A percentile compares a stretch with the other conserved stretches of the same genome.
Conservation (phyloP, 2,329 filamentous ascomycete genomes). For the Neofusicoccum kwambonambiense region DNA sequence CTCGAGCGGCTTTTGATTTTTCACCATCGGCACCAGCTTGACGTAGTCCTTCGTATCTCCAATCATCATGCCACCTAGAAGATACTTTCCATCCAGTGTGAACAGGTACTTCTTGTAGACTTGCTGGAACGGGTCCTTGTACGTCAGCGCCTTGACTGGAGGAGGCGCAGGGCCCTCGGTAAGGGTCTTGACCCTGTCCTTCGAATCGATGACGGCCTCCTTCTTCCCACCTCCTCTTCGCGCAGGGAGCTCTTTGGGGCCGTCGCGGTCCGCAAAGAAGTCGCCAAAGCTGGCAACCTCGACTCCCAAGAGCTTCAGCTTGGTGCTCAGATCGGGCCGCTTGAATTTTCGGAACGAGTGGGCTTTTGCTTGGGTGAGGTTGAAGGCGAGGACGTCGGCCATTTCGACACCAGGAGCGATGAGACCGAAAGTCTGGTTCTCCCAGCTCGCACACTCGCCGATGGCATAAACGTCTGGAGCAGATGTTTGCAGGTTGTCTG, state of each 20-base stretch:
- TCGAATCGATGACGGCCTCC: constrained; percentile 36
- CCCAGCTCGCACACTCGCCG: constrained; percentile 88
- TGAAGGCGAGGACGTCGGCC: constrained; percentile 88
- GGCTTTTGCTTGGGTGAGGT: constrained; percentile 77
- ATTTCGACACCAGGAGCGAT: constrained; percentile 90
- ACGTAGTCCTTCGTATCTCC: constrained; percentile 89
- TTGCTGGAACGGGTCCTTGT: constrained; percentile 82
- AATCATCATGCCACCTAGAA: constrained; percentile 97
- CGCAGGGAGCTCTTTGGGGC: constrained; percentile 70
- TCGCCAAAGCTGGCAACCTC: constrained; percentile 93
- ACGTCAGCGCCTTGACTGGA: constrained; percentile 78
- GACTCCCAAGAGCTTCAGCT: constrained; percentile 83
- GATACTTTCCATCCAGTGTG: constrained; percentile 82
- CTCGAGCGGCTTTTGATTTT: constrained; percentile 76
- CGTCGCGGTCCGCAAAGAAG: constrained; percentile 86
- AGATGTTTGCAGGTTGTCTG: constrained; percentile 67
- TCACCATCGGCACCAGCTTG: constrained; percentile 84
- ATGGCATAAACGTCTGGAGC: constrained; percentile 76
- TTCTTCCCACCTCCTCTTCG: constrained; percentile 50
- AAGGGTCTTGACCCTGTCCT: constrained; percentile 50
- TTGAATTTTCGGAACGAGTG: constrained; percentile 72
- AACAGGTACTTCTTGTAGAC: constrained; percentile 96
- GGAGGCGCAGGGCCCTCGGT: constrained; percentile 57
- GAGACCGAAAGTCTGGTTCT: constrained; percentile 80
- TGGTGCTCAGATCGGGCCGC: constrained; percentile 83